These are phyloP conservation scores for Fusarium hostae DNA, from an alignment of 2,329 filamentous ascomycete species.

Conservation along the genomic window DNA sequence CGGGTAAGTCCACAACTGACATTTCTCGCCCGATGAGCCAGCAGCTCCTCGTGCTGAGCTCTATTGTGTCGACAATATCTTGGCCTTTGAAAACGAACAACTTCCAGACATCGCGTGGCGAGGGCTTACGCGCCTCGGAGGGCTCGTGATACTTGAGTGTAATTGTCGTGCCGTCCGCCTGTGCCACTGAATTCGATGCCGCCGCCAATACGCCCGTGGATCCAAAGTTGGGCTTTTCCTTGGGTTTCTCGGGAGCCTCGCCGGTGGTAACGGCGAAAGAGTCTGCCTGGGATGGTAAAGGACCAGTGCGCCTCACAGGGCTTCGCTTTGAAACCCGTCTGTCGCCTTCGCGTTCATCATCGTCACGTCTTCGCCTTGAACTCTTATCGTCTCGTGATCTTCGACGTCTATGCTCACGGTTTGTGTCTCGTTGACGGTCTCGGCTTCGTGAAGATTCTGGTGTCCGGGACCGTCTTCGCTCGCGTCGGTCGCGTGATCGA, in stretches of 20 bases:
- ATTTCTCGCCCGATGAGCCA: conserved; percentile 90
- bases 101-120: conserved; percentile 82
- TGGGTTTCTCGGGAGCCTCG: conserved; percentile 64
- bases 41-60: conserved; percentile 80
- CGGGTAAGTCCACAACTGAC: conserved; percentile 81
- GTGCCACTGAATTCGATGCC: conserved; percentile 80
- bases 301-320: conserved; percentile 54
- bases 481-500: conserved; percentile 45
- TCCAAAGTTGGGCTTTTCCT: conserved; percentile 89
- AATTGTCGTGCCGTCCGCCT: conserved; percentile 78
- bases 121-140: conserved; percentile 88
- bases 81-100: conserved; percentile 91
- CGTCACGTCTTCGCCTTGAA: conserved; percentile 39
- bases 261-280: conserved; percentile 68
- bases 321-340: conserved; percentile 39
- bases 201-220: conserved; percentile 85
- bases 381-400: conserved; percentile 50
- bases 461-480: conserved; percentile 48
- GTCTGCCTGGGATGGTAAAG: conserved; percentile 69
- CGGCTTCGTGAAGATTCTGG: conserved; percentile 47
- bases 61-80: conserved; percentile 83
- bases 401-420: conserved; percentile 43
- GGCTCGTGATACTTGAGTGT: conserved; percentile 97
- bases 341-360: conserved; percentile 34
- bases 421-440: conserved; percentile 42